Evolutionary conservation across 441 rosid species (phyloP), one percentile per base, ranked within the genome.

Genomic region (Croton laevigatus): DNA sequence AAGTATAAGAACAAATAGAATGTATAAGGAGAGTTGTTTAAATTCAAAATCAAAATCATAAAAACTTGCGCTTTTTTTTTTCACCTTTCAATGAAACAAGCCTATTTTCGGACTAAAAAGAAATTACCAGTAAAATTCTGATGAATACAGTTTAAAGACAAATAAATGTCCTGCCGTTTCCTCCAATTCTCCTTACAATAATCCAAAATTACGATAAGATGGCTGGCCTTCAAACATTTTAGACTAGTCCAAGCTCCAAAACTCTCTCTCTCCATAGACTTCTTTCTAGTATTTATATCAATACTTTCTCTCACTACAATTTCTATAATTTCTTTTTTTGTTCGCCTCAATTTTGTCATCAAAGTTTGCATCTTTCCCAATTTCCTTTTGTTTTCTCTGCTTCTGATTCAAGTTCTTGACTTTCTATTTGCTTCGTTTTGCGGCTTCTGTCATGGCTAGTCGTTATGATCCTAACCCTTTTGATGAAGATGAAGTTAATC

Each of bases 381-480:
- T 65, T 8, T 45, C 34, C 40, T 45, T 36, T 27, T 11, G 19
- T 75, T 23, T 13, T 46, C 65, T 23, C 55, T 34, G 61, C 71
- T 42, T 17, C 42, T 40, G 7, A 22, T 37, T 42, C 20, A 32
- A 38, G 45, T 51, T 64, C 17, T 36, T 37, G 42, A 8, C 16
- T 55, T 54, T 59, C 38, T 63, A 9, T 32, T 4, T 11, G 11
- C 49, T 5, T 69, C 20, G 37, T 8, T 38, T 19, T 46, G 51
- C 34, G 37, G 59, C 58, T 67, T 48, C 71, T 59, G 14, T 23
- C 65, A 93, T 93, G 98, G 93, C 93, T 73, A 84, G 88, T 71
- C 92, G 93, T 42, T 89, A 83, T 79, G 96, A 93, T 71, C 81
- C 75, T 55, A 92, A 93, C 66, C 97, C 98, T 5, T 91, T 93